A percentile compares a stretch with the other conserved stretches of the same genome.
phyloP scores from a whole-genome alignment of 768 basidiomycete genomes.

The Rhizopogon rudus region DNA sequence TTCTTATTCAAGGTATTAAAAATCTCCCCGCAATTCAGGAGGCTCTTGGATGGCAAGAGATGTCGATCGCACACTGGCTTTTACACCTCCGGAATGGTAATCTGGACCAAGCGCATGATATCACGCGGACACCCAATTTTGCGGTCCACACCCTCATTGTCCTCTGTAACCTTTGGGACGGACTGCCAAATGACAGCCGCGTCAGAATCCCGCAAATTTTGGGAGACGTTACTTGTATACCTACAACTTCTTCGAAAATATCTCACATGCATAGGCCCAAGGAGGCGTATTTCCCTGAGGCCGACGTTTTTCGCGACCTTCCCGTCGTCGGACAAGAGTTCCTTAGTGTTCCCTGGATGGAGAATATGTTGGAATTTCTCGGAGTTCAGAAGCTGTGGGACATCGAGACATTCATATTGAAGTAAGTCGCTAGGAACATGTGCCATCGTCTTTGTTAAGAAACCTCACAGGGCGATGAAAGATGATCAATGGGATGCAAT shows the following conservation, averaged over 20 bases:
- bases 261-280: slow-evolving; percentile 35
- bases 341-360: neutral
- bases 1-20: neutral
- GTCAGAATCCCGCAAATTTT: slow-evolving; percentile 26
- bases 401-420: neutral
- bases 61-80: slow-evolving; percentile 64
- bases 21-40: slow-evolving; percentile 52
- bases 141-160: slow-evolving; percentile 66
- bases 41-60: slow-evolving; percentile 30
- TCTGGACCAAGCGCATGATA: slow-evolving; percentile 47
- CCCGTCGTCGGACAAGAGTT: slow-evolving; percentile 48
- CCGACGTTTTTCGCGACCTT: slow-evolving; percentile 83
- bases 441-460: neutral
- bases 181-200: neutral
- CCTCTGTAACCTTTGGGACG: neutral
- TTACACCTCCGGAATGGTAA: slow-evolving; percentile 45
- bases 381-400: neutral
- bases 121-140: slow-evolving; percentile 61
- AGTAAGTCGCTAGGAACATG: neutral
- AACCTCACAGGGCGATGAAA: neutral
- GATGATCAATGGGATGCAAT: neutral
- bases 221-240: slow-evolving; percentile 52
- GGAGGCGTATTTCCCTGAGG: slow-evolving; percentile 79
- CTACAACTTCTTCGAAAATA: slow-evolving; percentile 40
- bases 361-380: neutral